phyloP scores from a whole-genome alignment of 1,284 basidiomycete genomes.

The Microbotryum silenes-acaulis region DNA sequence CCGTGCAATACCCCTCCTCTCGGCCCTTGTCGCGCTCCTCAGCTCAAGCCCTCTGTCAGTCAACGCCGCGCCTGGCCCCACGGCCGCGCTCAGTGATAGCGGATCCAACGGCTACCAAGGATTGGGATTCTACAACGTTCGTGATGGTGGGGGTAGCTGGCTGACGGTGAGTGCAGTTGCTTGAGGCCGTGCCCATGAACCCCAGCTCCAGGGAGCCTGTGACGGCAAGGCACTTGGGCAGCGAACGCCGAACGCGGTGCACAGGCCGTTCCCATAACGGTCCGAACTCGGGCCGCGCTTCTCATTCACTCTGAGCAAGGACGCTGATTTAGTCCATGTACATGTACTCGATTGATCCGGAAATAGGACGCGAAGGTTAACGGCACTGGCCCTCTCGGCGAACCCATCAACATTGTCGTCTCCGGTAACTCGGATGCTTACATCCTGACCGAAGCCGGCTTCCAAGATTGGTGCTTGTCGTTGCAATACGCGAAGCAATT shows the following conservation, averaged over 20 bases:
- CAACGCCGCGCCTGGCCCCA: no score
- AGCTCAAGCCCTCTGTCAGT: no score
- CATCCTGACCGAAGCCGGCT: slow-evolving; percentile 58
- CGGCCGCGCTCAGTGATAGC: no score
- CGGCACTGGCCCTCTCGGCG: no score
- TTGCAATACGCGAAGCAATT: slow-evolving; percentile 52
- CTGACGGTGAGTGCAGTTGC: slow-evolving; percentile 15
- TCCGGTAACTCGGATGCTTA: slow-evolving; percentile 66
- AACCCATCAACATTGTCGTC: slow-evolving; percentile 82
- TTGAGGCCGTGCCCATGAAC: background rate
- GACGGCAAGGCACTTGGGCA: no score
- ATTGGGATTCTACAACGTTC: slow-evolving; percentile 48
- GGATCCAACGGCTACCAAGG: no score
- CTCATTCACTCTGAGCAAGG: background rate
- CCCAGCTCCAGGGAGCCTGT: background rate
- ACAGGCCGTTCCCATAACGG: background rate
- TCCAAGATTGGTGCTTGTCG: slow-evolving; percentile 11
- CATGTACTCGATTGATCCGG: no score
- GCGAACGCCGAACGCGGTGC: background rate
- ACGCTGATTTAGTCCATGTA: background rate
- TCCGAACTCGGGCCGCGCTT: no score
- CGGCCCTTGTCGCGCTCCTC: no score
- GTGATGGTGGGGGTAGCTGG: slow-evolving; percentile 43
- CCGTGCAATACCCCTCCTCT: no score
- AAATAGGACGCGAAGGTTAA: no score